These are phyloP conservation scores for Pyricularia pennisetigena DNA, from an alignment of 2,329 filamentous ascomycete genomes.

Conservation along the genomic window DNA sequence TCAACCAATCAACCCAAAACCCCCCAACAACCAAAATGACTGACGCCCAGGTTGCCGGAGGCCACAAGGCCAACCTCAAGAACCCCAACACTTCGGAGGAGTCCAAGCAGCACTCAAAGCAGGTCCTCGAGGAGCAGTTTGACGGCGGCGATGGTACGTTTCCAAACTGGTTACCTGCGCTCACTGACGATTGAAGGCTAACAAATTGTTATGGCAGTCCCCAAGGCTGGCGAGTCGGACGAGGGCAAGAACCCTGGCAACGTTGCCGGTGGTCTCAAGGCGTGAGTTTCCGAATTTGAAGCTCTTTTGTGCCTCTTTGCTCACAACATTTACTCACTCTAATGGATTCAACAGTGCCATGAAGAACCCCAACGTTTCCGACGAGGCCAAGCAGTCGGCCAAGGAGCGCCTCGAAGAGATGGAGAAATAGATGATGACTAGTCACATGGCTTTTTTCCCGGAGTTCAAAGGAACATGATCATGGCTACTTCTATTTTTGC, in stretches of 20 bases:
- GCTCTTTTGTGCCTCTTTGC: too few species aligned
- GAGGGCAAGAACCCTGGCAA: conserved; percentile 42
- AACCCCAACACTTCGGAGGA: conserved; percentile 47
- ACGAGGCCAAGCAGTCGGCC: conserved; percentile 45
- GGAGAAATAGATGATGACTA: conserved; percentile 7
- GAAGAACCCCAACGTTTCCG: conserved; percentile 46
- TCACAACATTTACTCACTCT: too few species aligned
- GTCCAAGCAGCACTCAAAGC: conserved; percentile 43
- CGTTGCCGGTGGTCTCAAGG: conserved; percentile 40
- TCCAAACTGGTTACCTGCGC: too few species aligned
- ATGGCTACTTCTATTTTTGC: not conserved
- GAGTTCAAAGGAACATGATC: not conserved
- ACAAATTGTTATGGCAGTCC: conserved; percentile 10
- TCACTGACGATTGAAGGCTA: not conserved
- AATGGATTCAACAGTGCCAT: conserved; percentile 24
- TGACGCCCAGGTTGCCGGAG: conserved; percentile 40
- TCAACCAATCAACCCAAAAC: not conserved
- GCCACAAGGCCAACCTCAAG: conserved; percentile 49
- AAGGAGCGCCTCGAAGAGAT: conserved; percentile 38
- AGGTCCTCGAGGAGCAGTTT: conserved; percentile 40
- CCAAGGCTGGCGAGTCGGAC: conserved; percentile 20
- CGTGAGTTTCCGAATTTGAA: conserved; percentile 24
- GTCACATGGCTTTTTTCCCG: not conserved
- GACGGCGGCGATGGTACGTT: conserved; percentile 27
- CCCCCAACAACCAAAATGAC: conserved; percentile 26